Evolutionary conservation across 2,329 filamentous ascomycete genomes (phyloP), one percentile per base, ranked within the genome.

Genomic region (Aulographum hederae): DNA sequence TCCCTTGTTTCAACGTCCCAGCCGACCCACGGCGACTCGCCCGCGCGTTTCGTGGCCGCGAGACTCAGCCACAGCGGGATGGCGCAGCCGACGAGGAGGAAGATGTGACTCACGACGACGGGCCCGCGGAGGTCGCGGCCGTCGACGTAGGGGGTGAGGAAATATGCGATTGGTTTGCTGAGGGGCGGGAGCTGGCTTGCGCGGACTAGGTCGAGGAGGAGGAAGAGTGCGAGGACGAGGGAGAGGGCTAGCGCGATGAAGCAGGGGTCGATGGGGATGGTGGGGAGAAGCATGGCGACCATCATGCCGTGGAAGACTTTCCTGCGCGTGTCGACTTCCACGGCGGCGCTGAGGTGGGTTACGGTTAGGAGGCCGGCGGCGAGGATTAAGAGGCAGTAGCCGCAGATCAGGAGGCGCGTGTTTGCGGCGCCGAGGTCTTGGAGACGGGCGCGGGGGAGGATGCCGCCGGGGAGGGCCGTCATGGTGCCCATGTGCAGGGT

Each of bases 251-350:
- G 61, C 1, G 78, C 71, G 31, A 75, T 73, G 51, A 81, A 95
- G 26, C 75, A 65, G 1, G 89, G 86, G 50, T 98, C 89, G 39
- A 95, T 58, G 48, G 73, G 94, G 2, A 77, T 79, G 2, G 80
- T 73, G 0, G 89, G 85, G 2, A 95, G 64, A 34, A 98, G 75
- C 81, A 98, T 94, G 34, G 73, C 73, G 5, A 95, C 86, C 78
- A 95, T 95, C 67, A 86, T 93, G 42, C 91, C 91, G 52, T 98
- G 89, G 51, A 98, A 98, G 16, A 95, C 80, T 53, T 98, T 98
- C 31, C 89, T 73, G 31, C 89, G 71, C 1, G 89, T 98, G 54
- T 98, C 89, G 29, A 98, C 86, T 54, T 94, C 85, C 41, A 79
- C 85, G 31, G 80, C 61, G 3, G 72, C 61, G 26, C 77, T 79